phyloP scores from a whole-genome alignment of 2,329 filamentous ascomycete genomes.

The Diaporthe helianthi region DNA sequence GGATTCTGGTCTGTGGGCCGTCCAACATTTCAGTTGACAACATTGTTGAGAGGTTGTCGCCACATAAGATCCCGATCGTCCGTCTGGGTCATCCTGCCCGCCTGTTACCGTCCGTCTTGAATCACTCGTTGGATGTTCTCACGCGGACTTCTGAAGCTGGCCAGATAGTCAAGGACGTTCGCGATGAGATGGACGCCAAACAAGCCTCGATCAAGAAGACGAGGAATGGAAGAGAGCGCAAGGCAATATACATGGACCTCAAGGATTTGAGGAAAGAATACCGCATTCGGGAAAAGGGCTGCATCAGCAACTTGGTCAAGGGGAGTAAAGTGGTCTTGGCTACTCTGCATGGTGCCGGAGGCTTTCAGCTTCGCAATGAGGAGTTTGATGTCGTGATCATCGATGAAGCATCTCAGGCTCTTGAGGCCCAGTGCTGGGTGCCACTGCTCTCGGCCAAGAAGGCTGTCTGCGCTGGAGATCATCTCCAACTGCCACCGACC shows the following conservation, averaged over 20 bases:
- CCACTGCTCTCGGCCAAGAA: slow-evolving; percentile 82
- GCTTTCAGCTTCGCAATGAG: slow-evolving; percentile 79
- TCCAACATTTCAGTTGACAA: slow-evolving; percentile 99
- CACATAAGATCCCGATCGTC: slow-evolving; percentile 85
- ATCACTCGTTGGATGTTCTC: slow-evolving; percentile 89
- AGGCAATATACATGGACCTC: slow-evolving; percentile 83
- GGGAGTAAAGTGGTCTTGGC: slow-evolving; percentile 88
- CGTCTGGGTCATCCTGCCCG: slow-evolving; percentile 92
- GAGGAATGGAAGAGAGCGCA: slow-evolving; percentile 77
- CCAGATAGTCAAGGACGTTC: slow-evolving; percentile 86
- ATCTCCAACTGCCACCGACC: slow-evolving; percentile 91
- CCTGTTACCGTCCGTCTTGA: slow-evolving; percentile 84
- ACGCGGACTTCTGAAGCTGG: slow-evolving; percentile 91
- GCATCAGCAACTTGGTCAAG: slow-evolving; percentile 76
- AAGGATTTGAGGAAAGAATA: slow-evolving; percentile 89
- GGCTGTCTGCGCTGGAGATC: slow-evolving; percentile 90
- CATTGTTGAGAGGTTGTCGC: slow-evolving; percentile 88
- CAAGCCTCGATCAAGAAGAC: slow-evolving; percentile 90
- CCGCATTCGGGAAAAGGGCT: slow-evolving; percentile 81
- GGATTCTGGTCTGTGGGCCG: slow-evolving; percentile 91
- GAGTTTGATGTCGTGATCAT: slow-evolving; percentile 93
- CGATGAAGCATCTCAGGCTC: slow-evolving; percentile 93
- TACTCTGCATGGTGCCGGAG: slow-evolving; percentile 90
- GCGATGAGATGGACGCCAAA: slow-evolving; percentile 91
- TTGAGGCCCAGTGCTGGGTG: slow-evolving; percentile 98